phyloP scores from a whole-genome alignment of 2,329 filamentous ascomycete genomes.

The Trichoderma sp. region DNA sequence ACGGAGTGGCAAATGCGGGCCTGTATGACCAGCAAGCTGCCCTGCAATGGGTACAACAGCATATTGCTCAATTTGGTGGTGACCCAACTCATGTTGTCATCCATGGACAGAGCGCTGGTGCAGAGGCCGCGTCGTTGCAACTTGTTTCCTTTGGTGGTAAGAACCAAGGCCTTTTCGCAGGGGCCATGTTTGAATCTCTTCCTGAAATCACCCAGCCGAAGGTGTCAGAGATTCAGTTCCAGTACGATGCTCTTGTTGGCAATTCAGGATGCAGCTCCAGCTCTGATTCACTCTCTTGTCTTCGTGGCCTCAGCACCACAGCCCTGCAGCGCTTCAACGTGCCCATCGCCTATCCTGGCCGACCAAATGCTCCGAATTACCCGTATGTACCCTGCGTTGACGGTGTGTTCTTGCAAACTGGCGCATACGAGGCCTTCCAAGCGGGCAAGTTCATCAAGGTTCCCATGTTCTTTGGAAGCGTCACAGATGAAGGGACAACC shows the following conservation, averaged over 20 bases:
- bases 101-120: conserved; percentile 67
- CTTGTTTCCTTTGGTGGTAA: conserved; percentile 53
- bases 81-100: conserved; percentile 57
- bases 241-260: conserved; percentile 9
- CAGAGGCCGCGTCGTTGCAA: conserved; percentile 59
- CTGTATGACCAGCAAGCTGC: conserved; percentile 43
- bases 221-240: conserved; percentile 7
- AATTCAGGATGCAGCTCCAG: conserved; percentile 25
- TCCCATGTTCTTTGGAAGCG: conserved; percentile 47
- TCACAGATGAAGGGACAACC: conserved; percentile 38
- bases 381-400: conserved; percentile 56
- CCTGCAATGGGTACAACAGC: conserved; percentile 21
- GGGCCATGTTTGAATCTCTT: conserved; percentile 48
- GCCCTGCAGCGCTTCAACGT: conserved; percentile 43
- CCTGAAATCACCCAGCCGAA: conserved; percentile 50
- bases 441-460: conserved; percentile 51
- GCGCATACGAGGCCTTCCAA: conserved; percentile 47
- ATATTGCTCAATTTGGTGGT: conserved; percentile 24
- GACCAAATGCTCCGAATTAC: conserved; percentile 40
- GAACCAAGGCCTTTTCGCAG: conserved; percentile 49
- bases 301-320: conserved; percentile 40
- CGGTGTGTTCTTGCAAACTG: conserved; percentile 46
- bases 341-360: conserved; percentile 34
- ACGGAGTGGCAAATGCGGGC: conserved; percentile 22
- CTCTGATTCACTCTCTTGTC: conserved; percentile 41